Base-by-base conservation (phyloP, 371 early-diverging fungal genomes). In the Apophysomyces elegans region DNA sequence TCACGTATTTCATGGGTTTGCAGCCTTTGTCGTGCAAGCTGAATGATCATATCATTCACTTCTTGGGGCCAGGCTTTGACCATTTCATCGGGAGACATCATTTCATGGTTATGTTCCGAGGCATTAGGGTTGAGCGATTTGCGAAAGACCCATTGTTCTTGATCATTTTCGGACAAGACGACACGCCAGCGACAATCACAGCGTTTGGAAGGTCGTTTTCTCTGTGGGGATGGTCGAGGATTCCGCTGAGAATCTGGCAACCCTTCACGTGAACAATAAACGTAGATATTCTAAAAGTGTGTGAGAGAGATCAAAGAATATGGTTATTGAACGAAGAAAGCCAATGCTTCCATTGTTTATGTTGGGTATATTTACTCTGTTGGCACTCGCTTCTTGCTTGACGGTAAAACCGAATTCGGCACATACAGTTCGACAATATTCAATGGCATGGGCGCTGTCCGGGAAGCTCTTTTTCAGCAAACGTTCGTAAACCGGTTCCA, bases 141-240 rank as follows among this genome's bases (percentile, higher is more conserved):
- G 14, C 86, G 68, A 58, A 87, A 87, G 37, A 84, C 79, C 87
- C 87, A 87, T 63, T 68, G 64, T 61, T 76, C 78, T 37, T 79
- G 73, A 56, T 84, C 83, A 37, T 83, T 83, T 70, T 86, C 84
- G 56, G 84, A 86, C 26, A 87, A 64, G 0, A 86, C 85, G 12
- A 87, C 84, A 14, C 87, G 77, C 87, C 87, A 87, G n/a, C 85
- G 85, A 73, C 87, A 87, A 63, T 86, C 87, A 45, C 87, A 87
- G 21, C 86, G 78, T 67, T 83, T 82, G 6, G 86, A 86, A 1
- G 85, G 76, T 35, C 87, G 77, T 65, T 87, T 87, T 18, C 87
- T 69, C 66, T 87, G 86, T 38, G 83, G 84, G 16, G 75, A 68
- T 14, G 84, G 78, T 70, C 84, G 82, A 43, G 84, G 83, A 56